phyloP scores from a whole-genome alignment of 2,329 filamentous ascomycete genomes.

The Zopfia rhizophila region DNA sequence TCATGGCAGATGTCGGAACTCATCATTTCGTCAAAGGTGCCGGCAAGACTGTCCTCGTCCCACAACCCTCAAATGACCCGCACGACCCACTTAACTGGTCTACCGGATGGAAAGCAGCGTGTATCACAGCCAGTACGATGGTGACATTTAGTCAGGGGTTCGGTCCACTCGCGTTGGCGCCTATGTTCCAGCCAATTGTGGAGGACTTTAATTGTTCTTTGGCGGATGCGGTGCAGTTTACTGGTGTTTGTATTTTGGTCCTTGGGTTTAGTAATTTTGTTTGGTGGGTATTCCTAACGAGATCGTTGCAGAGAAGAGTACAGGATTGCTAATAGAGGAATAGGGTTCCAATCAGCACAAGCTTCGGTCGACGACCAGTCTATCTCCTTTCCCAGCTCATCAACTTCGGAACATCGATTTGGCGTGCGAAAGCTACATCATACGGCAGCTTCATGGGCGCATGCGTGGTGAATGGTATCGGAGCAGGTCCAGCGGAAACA shows the following conservation, averaged over 20 bases:
- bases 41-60: slow-evolving; percentile 8
- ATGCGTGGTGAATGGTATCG: slow-evolving; percentile 70
- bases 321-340: slow-evolving; percentile 9
- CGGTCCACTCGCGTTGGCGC: slow-evolving; percentile 64
- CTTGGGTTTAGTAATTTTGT: slow-evolving; percentile 70
- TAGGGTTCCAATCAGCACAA: slow-evolving; percentile 66
- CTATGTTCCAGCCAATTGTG: slow-evolving; percentile 70
- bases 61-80: background rate
- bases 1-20: slow-evolving; percentile 69
- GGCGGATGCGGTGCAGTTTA: slow-evolving; percentile 66
- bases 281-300: slow-evolving; percentile 54
- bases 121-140: slow-evolving; percentile 58
- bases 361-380: slow-evolving; percentile 66
- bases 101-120: slow-evolving; percentile 59
- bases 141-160: slow-evolving; percentile 65
- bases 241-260: slow-evolving; percentile 66
- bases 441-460: slow-evolving; percentile 73
- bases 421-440: slow-evolving; percentile 66
- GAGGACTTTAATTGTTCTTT: slow-evolving; percentile 65
- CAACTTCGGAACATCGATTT: slow-evolving; percentile 65
- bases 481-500: slow-evolving; percentile 70
- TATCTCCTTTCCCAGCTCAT: slow-evolving; percentile 63
- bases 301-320: background rate
- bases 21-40: slow-evolving; percentile 71
- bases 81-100: slow-evolving; percentile 11